These are phyloP conservation scores for Mixia osmundae DNA, from an alignment of 1,284 basidiomycete genomes.

Conservation along the genomic window DNA sequence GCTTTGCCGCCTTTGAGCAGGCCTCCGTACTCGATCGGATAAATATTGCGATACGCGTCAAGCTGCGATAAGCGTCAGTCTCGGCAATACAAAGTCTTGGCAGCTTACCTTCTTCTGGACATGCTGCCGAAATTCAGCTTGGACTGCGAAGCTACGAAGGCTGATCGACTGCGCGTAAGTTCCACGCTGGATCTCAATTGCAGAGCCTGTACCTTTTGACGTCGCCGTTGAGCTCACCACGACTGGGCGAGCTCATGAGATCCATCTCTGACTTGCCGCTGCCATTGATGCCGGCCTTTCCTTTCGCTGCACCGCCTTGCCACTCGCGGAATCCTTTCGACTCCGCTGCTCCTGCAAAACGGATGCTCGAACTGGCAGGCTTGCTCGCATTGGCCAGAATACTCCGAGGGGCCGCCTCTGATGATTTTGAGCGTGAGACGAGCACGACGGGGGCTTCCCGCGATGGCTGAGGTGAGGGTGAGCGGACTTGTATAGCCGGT, in stretches of 20 bases:
- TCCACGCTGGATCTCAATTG: background rate
- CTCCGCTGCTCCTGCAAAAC: too few relatives aligned
- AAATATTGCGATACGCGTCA: slow-evolving; percentile 1
- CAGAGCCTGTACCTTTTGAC: background rate
- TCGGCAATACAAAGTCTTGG: background rate
- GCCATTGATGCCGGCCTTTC: too few relatives aligned
- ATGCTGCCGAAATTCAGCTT: slow-evolving; percentile 6
- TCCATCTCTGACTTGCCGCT: background rate
- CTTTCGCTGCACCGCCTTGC: too few relatives aligned
- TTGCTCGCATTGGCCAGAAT: too few relatives aligned
- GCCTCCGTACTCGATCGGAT: slow-evolving; percentile 7
- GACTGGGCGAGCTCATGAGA: background rate
- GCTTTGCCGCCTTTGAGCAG: background rate
- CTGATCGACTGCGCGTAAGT: background rate
- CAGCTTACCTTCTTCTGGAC: slow-evolving; percentile 5
- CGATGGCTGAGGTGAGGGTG: too few relatives aligned
- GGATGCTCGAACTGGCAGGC: too few relatives aligned
- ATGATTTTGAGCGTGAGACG: too few relatives aligned
- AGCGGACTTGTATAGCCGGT: too few relatives aligned
- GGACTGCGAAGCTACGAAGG: slow-evolving; percentile 6
- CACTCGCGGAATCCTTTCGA: too few relatives aligned
- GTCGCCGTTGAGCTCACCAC: background rate
- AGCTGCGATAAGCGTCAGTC: slow-evolving; percentile 2
- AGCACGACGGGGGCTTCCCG: too few relatives aligned
- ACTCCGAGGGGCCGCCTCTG: too few relatives aligned